Percentiles rank a stretch among this genome's conserved stretches.
phyloP scores from a whole-genome alignment of 139 green algal species.

The Gonium pectorale region DNA sequence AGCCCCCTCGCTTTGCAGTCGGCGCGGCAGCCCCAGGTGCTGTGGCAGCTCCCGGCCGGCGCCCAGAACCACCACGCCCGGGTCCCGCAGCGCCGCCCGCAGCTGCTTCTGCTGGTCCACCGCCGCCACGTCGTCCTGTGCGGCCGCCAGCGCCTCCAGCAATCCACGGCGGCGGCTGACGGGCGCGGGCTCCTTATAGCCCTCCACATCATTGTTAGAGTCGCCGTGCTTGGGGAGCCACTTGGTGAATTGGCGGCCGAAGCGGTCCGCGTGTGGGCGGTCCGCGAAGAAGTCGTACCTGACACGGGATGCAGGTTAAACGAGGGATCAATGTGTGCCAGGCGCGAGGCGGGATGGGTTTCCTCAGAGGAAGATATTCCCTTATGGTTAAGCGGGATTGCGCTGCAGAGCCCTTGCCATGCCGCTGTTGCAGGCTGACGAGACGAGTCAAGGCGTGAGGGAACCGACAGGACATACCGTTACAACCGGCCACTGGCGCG shows the following conservation, averaged over 20 bases:
- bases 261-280: conserved; percentile 67
- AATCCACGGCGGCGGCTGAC: background rate
- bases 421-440: too few species aligned
- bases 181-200: conserved; percentile 32
- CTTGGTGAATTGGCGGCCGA: conserved; percentile 50
- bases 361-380: too few species aligned
- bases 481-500: conserved; percentile 32
- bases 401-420: too few species aligned
- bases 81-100: background rate
- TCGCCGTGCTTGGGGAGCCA: conserved; percentile 36
- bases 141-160: conserved; percentile 45
- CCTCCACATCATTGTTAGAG: background rate
- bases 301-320: conserved; percentile 45
- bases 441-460: background rate
- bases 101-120: background rate
- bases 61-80: background rate
- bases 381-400: too few species aligned
- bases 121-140: too few species aligned
- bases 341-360: too few species aligned
- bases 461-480: background rate
- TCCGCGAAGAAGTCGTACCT: conserved; percentile 82
- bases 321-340: too few species aligned
- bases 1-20: conserved; percentile 24
- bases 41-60: background rate
- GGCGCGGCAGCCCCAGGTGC: background rate